Conservation (phyloP, 805 yeast genomes). For the Saccharomycopsis microspora region DNA sequence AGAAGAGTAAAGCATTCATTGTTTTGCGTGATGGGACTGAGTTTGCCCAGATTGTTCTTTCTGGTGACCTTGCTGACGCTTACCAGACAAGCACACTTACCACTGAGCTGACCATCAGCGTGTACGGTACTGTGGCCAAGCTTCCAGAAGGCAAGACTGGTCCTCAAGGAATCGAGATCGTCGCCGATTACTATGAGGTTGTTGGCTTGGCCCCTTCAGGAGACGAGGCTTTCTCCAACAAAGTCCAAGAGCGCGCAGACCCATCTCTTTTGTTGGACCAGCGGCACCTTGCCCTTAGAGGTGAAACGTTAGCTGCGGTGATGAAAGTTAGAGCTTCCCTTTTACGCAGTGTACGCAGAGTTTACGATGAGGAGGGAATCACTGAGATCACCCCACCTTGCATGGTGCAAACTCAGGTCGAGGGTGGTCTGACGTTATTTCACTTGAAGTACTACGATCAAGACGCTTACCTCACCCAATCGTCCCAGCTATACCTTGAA, state of each 20-base stretch:
- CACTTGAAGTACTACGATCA: constrained; percentile 91
- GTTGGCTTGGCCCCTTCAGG: constrained; percentile 95
- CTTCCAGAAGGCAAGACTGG: constrained; percentile 96
- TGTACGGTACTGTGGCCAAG: constrained; percentile 71
- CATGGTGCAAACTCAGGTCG: constrained; percentile 99
- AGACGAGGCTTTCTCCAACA: constrained; percentile 89
- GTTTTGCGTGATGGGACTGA: constrained; percentile 96
- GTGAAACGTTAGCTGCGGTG: constrained; percentile 85
- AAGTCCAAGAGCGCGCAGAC: constrained; percentile 86
- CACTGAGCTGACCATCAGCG: constrained; percentile 70
- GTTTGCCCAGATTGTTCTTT: constrained; percentile 71
- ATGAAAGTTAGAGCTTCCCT: constrained; percentile 89
- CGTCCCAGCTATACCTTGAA: constrained; percentile 93
- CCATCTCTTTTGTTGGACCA: constrained; percentile 87
- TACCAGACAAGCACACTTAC: constrained; percentile 77
- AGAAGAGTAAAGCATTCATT: constrained; percentile 84
- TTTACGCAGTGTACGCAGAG: constrained; percentile 62
- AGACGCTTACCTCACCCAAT: constrained; percentile 92
- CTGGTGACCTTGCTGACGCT: constrained; percentile 89
- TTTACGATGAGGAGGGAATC: constrained; percentile 61
- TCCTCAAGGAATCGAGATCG: constrained; percentile 93
- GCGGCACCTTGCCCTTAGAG: constrained; percentile 93
- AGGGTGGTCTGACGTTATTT: constrained; percentile 96
- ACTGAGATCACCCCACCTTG: constrained; percentile 98
- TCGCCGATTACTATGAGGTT: constrained; percentile 81